Conservation (phyloP, 768 basidiomycete genomes). For the Tricholoma terreum region DNA sequence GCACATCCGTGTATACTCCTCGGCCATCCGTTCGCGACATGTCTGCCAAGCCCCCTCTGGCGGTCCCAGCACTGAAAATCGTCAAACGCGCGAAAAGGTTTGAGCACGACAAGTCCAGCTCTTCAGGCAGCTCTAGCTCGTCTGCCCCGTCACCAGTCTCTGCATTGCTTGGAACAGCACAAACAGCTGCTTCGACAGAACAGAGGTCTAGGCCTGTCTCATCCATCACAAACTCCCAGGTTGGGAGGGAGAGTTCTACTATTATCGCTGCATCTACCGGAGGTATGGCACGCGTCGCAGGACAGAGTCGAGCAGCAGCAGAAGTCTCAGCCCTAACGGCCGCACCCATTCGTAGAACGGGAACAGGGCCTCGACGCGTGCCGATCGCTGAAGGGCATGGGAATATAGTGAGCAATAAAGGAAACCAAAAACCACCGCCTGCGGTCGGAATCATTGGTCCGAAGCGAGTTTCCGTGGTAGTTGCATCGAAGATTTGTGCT, state of each 20-base stretch:
- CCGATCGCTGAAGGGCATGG: conserved; percentile 17
- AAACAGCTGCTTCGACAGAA: not conserved
- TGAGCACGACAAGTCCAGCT: conserved; percentile 16
- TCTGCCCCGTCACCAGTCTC: conserved; percentile 5
- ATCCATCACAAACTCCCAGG: not conserved
- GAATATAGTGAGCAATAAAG: not conserved
- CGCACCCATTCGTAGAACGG: not conserved
- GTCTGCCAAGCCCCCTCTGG: conserved; percentile 27
- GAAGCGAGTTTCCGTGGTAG: conserved; percentile 10
- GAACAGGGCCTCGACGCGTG: conserved; percentile 36
- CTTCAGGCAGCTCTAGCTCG: conserved; percentile 10
- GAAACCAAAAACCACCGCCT: conserved; percentile 4
- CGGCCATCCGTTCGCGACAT: conserved; percentile 11
- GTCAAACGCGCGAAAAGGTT: conserved; percentile 37
- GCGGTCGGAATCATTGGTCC: conserved; percentile 9
- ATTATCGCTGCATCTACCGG: not conserved
- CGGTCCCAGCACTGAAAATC: conserved; percentile 45
- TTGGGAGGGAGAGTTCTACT: not conserved
- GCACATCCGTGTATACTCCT: conserved; percentile 4
- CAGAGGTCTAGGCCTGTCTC: not conserved
- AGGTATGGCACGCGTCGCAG: not conserved
- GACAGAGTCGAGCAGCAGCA: not conserved
- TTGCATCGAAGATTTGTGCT: conserved; percentile 3
- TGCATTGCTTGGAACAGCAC: not conserved
- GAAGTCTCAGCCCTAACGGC: not conserved